Conservation (phyloP, 1,139 yeast species). For the Zhuliangozyma blackwelliae region DNA sequence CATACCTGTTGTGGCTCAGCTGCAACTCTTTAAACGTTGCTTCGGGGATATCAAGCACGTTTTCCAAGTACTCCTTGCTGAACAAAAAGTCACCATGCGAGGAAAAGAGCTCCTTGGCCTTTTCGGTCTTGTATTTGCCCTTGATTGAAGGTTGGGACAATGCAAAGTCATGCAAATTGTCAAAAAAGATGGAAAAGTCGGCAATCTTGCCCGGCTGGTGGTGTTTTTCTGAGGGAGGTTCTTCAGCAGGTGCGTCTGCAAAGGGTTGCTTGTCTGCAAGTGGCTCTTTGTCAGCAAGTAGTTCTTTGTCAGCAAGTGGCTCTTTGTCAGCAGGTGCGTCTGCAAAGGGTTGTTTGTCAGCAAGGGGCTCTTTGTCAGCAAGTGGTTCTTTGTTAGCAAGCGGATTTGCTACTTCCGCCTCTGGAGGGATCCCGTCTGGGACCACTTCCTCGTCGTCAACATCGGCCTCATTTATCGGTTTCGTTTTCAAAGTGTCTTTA, state of each 20-base stretch:
- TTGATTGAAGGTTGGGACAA: constrained; percentile 31
- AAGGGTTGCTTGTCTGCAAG: not conserved
- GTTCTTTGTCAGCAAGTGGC: not conserved
- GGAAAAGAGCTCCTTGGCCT: constrained; percentile 30
- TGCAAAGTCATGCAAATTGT: constrained; percentile 24
- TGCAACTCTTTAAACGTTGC: constrained; percentile 27
- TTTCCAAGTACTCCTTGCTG: constrained; percentile 35
- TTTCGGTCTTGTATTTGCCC: constrained; percentile 26
- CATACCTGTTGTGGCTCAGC: constrained; percentile 29
- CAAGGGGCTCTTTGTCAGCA: too few relatives aligned
- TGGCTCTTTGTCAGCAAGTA: too few relatives aligned
- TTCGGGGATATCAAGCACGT: constrained; percentile 35
- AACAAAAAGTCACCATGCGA: constrained; percentile 25
- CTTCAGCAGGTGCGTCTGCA: constrained; percentile 1
- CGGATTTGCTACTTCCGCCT: not conserved
- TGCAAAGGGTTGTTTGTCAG: not conserved
- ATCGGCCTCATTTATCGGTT: constrained; percentile 1
- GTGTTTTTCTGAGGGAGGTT: not conserved
- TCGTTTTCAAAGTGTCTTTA: constrained; percentile 6
- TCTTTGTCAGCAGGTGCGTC: not conserved
- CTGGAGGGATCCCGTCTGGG: not conserved
- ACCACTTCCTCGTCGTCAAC: not conserved
- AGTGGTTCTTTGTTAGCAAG: not conserved
- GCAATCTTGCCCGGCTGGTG: constrained; percentile 8
- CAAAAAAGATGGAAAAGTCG: constrained; percentile 31